These are phyloP conservation scores for Cyberlindnera amylophila DNA, from an alignment of 805 yeast species.

Conservation along the genomic window DNA sequence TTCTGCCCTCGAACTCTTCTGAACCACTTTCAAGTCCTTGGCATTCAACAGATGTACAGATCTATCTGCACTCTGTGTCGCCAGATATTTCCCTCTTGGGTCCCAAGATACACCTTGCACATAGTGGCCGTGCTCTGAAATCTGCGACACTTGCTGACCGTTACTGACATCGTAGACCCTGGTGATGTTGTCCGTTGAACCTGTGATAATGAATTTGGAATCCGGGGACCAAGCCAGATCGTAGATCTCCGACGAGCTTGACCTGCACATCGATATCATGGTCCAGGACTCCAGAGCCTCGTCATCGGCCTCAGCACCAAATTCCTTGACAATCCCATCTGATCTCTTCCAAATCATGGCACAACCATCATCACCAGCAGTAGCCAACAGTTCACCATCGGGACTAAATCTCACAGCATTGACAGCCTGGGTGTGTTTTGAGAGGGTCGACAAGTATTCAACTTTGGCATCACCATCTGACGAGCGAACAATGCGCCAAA, in stretches of 20 bases:
- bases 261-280: constrained; percentile 52
- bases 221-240: constrained; percentile 94
- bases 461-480: constrained; percentile 37
- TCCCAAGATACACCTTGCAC: constrained; percentile 98
- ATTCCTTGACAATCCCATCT: constrained; percentile 51
- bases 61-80: constrained; percentile 89
- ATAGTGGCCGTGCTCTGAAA: constrained; percentile 77
- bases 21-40: constrained; percentile 30
- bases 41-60: constrained; percentile 67
- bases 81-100: constrained; percentile 70
- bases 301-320: constrained; percentile 48
- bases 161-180: constrained; percentile 58
- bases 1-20: constrained; percentile 55
- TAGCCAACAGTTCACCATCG: constrained; percentile 66
- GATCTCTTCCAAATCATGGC: constrained; percentile 73
- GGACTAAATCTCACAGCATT: constrained; percentile 83
- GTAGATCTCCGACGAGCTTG: constrained; percentile 73
- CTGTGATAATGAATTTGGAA: constrained; percentile 70
- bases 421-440: constrained; percentile 92
- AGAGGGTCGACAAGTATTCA: constrained; percentile 73
- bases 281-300: constrained; percentile 74
- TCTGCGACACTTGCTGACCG: constrained; percentile 55
- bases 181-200: constrained; percentile 85
- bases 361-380: constrained; percentile 95
- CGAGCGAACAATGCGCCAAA: constrained; percentile 28